These are phyloP conservation scores for Fusarium transvaalense DNA, from an alignment of 2,329 filamentous ascomycete genomes.

Conservation along the genomic window DNA sequence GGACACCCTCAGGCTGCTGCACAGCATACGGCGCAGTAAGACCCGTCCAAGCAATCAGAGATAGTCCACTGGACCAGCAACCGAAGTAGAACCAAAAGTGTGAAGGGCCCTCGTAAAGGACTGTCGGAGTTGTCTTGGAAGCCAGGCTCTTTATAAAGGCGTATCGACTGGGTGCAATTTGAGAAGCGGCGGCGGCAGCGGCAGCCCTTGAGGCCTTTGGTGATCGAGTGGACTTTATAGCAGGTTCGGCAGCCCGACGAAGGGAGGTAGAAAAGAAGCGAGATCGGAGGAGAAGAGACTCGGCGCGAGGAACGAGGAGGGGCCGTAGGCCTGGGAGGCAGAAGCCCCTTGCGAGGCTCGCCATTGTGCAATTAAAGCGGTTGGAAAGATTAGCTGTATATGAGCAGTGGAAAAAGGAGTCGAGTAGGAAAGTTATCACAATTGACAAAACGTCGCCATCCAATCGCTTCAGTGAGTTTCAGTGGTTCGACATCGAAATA, in stretches of 20 bases:
- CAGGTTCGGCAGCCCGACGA: slow-evolving; percentile 36
- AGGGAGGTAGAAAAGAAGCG: slow-evolving; percentile 51
- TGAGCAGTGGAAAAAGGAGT: too few species aligned
- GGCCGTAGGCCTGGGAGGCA: slow-evolving; percentile 47
- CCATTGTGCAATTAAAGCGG: slow-evolving; percentile 42
- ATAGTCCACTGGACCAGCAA: slow-evolving; percentile 67
- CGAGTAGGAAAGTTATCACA: background rate
- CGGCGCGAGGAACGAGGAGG: slow-evolving; percentile 42
- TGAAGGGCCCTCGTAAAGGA: slow-evolving; percentile 74
- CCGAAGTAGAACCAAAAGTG: slow-evolving; percentile 73
- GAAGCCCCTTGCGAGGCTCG: slow-evolving; percentile 51
- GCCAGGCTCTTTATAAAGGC: slow-evolving; percentile 69
- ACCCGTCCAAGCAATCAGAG: slow-evolving; percentile 53
- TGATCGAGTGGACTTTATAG: slow-evolving; percentile 34
- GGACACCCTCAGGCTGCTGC: slow-evolving; percentile 61
- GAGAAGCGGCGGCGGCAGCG: slow-evolving; percentile 26
- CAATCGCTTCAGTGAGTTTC: slow-evolving; percentile 1
- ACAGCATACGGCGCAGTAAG: slow-evolving; percentile 53
- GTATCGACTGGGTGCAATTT: slow-evolving; percentile 51
- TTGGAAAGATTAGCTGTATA: background rate
- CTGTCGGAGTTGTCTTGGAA: slow-evolving; percentile 65
- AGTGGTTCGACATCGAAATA: slow-evolving; percentile 4
- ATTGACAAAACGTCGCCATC: slow-evolving; percentile 14
- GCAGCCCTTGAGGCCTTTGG: slow-evolving; percentile 21
- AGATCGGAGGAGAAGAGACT: slow-evolving; percentile 39